These are phyloP conservation scores for Botrytis cinerea DNA, from an alignment of 2,329 filamentous ascomycete genomes.

Conservation along the genomic window DNA sequence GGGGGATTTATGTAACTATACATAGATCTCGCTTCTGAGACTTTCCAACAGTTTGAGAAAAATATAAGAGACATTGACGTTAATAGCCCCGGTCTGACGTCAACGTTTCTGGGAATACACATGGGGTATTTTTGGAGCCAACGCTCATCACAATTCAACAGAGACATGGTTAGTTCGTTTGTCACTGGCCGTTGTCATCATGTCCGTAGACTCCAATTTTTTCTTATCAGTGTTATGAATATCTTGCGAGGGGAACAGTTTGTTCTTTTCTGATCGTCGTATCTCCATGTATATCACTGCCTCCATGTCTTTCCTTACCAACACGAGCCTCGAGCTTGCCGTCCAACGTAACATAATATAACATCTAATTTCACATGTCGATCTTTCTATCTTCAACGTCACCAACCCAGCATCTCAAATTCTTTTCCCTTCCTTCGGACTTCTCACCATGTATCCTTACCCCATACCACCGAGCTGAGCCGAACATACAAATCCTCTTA, in stretches of 20 bases:
- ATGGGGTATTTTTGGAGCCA: neutral
- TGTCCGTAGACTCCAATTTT: neutral
- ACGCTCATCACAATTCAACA: conserved; percentile 15
- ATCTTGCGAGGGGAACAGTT: conserved; percentile 1
- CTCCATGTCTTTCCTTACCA: neutral
- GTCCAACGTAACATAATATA: neutral
- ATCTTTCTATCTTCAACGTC: neutral
- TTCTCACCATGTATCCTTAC: neutral
- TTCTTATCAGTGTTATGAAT: neutral
- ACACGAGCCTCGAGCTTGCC: neutral
- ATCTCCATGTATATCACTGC: neutral
- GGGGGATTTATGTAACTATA: conserved; percentile 4
- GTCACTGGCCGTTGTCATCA: neutral
- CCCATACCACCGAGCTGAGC: neutral
- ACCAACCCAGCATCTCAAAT: neutral
- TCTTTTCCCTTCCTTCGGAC: neutral
- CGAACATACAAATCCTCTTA: neutral
- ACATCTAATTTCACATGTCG: neutral
- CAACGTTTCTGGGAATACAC: conserved; percentile 7
- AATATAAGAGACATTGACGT: conserved; percentile 2
- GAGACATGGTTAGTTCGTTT: conserved; percentile 4
- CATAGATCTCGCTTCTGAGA: neutral
- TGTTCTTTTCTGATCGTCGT: neutral
- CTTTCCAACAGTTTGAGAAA: conserved; percentile 5
- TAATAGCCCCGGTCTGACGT: neutral